Percentiles rank a stretch among this genome's conserved stretches.
phyloP scores from a whole-genome alignment of 1,284 basidiomycete genomes.

The Dichomitus squalens region DNA sequence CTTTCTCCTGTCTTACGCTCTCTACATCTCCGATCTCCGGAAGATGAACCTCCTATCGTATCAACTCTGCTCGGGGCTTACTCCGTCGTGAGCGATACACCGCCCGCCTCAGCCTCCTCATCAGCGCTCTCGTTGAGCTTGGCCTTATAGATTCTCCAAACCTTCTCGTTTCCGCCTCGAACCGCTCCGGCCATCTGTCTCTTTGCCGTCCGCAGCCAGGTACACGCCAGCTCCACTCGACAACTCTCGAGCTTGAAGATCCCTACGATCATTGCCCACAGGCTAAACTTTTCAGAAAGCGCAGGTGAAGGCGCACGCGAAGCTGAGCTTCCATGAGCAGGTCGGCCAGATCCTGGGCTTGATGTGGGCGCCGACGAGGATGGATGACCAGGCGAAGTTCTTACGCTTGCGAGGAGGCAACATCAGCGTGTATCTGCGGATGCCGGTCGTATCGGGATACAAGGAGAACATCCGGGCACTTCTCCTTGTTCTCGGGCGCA shows the following conservation, averaged over 20 bases:
- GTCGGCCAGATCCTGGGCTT: conserved; percentile 77
- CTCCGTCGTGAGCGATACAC: conserved; percentile 96
- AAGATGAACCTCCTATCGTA: conserved; percentile 92
- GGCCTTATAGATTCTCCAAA: conserved; percentile 98
- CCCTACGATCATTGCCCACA: conserved; percentile 35
- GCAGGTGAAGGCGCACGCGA: conserved; percentile 93
- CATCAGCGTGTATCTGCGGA: conserved; percentile 87
- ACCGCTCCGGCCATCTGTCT: conserved; percentile 74
- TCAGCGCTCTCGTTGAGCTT: conserved; percentile 82
- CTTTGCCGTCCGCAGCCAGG: conserved; percentile 85
- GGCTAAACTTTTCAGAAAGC: conserved; percentile 86
- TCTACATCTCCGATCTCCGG: too few species aligned
- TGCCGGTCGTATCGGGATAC: conserved; percentile 69
- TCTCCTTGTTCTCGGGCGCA: conserved; percentile 27
- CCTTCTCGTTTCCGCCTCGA: conserved; percentile 64
- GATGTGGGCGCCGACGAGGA: conserved; percentile 71
- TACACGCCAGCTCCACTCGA: conserved; percentile 64
- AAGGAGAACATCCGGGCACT: conserved; percentile 52
- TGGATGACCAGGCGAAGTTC: conserved; percentile 99
- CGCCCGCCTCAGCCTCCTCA: conserved; percentile 90
- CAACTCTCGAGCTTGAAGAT: conserved; percentile 44
- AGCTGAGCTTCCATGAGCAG: conserved; percentile 79
- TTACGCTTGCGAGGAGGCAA: conserved; percentile 88
- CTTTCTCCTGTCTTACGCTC: background rate
- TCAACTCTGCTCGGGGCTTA: conserved; percentile 95